phyloP scores from a whole-genome alignment of 192 early-diverging fungal genomes.

The Coemansia sp. region DNA sequence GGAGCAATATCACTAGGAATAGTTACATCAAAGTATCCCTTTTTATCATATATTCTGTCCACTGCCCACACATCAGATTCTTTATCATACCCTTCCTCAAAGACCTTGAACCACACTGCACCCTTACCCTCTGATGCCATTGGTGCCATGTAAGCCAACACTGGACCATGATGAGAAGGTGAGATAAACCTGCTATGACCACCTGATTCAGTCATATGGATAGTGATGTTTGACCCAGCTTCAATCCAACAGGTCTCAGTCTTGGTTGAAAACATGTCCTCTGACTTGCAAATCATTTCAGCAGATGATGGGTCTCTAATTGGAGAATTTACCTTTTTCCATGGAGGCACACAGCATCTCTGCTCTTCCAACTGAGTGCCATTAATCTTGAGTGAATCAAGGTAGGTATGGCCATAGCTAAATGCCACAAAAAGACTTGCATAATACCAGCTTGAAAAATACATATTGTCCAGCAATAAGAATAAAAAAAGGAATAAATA shows the following conservation, averaged over 20 bases:
- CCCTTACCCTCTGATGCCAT: constrained; percentile 12
- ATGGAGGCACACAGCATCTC: neutral
- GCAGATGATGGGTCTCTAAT: constrained; percentile 9
- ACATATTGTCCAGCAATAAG: no score
- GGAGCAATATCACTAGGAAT: constrained; percentile 22
- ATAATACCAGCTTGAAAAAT: no score
- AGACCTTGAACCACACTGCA: constrained; percentile 36
- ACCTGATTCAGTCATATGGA: constrained; percentile 16
- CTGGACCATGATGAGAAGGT: constrained; percentile 19
- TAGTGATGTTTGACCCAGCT: constrained; percentile 16
- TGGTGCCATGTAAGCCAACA: constrained; percentile 28
- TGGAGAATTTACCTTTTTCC: constrained; percentile 18
- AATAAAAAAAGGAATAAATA: no score
- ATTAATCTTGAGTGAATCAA: no score
- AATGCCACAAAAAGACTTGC: no score
- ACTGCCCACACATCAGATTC: constrained; percentile 29
- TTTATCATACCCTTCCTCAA: constrained; percentile 22
- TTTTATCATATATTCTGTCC: constrained; percentile 12
- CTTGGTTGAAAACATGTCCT: neutral
- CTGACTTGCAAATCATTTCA: constrained; percentile 19
- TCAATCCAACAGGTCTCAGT: constrained; percentile 11
- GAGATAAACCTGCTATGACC: neutral
- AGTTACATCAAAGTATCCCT: constrained; percentile 21
- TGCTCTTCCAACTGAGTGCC: neutral
- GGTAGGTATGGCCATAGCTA: no score